These are phyloP conservation scores for Dunaliella primolecta DNA, from an alignment of 139 green algal species.

Conservation along the genomic window DNA sequence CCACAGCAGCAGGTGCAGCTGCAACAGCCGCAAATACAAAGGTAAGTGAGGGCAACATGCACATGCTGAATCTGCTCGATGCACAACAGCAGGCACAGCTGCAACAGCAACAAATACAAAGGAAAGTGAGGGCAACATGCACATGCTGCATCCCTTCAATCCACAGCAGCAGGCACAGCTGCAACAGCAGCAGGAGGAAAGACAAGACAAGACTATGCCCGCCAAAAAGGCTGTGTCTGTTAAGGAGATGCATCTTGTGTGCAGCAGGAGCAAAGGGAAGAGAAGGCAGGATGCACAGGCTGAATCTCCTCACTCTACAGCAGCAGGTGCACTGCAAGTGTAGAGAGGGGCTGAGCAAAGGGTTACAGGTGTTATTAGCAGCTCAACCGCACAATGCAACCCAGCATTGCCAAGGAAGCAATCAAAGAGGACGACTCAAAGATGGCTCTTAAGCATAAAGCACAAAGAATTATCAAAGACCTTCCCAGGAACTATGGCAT, in stretches of 20 bases:
- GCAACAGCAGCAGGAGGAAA: background rate
- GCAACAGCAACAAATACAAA: background rate
- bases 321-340: too few relatives aligned
- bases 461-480: too few relatives aligned
- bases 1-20: conserved; percentile 33
- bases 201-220: background rate
- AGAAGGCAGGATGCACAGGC: too few relatives aligned
- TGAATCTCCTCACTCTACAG: too few relatives aligned
- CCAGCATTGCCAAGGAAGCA: too few relatives aligned
- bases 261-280: background rate
- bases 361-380: too few relatives aligned
- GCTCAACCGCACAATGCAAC: too few relatives aligned
- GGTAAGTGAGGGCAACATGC: background rate
- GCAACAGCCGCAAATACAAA: background rate
- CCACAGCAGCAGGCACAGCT: conserved; percentile 1
- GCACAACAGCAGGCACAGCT: background rate
- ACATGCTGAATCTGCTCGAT: background rate
- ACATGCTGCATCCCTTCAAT: background rate
- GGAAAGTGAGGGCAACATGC: background rate
- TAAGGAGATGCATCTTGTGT: background rate
- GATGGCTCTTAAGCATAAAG: too few relatives aligned
- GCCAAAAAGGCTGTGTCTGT: background rate
- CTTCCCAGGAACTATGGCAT: too few relatives aligned
- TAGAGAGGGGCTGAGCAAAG: too few relatives aligned
- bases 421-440: too few relatives aligned